Evolutionary conservation across 495 filamentous ascomycete genomes (phyloP).

Genomic region (Hypoxylon trugodes): DNA sequence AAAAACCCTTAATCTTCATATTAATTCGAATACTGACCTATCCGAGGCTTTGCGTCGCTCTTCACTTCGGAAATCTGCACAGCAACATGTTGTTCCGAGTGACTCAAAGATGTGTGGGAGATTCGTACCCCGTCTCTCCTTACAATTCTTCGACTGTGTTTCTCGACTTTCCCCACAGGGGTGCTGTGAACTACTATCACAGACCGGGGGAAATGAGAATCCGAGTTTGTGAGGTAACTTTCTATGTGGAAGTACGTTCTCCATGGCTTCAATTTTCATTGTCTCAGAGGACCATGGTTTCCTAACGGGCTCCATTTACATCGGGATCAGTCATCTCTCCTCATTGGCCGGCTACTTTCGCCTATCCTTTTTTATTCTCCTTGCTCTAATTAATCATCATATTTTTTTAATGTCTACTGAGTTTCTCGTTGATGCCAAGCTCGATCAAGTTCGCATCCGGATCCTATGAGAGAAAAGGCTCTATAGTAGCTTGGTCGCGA

Average conservation of each 20-base stretch:
- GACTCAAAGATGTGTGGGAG: conserved; percentile 5
- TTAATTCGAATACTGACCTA: conserved; percentile 23
- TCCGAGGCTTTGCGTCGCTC: conserved; percentile 13
- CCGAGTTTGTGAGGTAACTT: not conserved
- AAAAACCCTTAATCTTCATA: conserved; percentile 4
- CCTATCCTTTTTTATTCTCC: too few relatives aligned
- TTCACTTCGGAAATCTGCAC: conserved; percentile 10
- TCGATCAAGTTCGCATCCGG: not conserved
- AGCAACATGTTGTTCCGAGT: conserved; percentile 11
- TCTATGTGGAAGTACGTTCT: conserved; percentile 12
- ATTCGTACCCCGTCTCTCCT: conserved; percentile 2
- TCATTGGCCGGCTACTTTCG: too few relatives aligned
- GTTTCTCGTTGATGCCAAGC: too few relatives aligned
- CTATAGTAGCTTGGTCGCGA: conserved; percentile 1
- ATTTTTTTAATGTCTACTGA: too few relatives aligned
- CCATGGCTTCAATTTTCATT: not conserved
- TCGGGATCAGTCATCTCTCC: too few relatives aligned
- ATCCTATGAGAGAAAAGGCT: not conserved
- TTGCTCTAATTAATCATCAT: too few relatives aligned
- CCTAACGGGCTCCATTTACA: too few relatives aligned
- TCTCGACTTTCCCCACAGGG: conserved; percentile 34
- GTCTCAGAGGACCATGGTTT: not conserved
- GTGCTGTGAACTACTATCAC: not conserved
- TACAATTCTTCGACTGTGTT: conserved; percentile 18
- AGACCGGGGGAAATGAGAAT: conserved; percentile 19